Percentiles rank a stretch among this genome's conserved stretches.
Conservation (phyloP, 1,284 basidiomycete species). For the Boletellus deceptivus region DNA sequence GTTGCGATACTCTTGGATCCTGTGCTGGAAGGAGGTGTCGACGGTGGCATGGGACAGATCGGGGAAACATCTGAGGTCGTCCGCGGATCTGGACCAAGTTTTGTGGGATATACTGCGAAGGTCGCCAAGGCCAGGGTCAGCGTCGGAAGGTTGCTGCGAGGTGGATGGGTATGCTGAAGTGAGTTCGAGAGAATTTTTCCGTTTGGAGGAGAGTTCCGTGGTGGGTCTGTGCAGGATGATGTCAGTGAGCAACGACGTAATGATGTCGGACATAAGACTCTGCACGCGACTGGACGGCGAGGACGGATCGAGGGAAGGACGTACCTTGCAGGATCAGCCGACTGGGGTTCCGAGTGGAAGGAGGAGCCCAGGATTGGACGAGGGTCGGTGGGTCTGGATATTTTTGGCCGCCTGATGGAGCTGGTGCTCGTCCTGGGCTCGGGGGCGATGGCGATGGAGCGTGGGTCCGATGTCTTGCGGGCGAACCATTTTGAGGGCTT, state of each 20-base stretch:
- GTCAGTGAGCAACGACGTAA: conserved; percentile 19
- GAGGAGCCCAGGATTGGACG: conserved; percentile 60
- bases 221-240: conserved; percentile 51
- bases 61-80: conserved; percentile 64
- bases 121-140: conserved; percentile 52
- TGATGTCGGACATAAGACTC: conserved; percentile 1
- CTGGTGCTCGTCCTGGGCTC: conserved; percentile 55
- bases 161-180: conserved; percentile 36
- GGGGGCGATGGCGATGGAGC: conserved; percentile 31
- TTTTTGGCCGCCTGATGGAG: conserved; percentile 65
- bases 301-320: conserved; percentile 22
- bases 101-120: conserved; percentile 65
- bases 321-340: conserved; percentile 49
- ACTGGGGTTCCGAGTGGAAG: conserved; percentile 36
- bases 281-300: conserved; percentile 4
- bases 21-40: conserved; percentile 55
- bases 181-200: conserved; percentile 48
- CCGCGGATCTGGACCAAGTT: conserved; percentile 75
- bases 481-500: conserved; percentile 51
- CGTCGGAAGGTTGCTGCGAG: conserved; percentile 37
- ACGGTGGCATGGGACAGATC: conserved; percentile 44
- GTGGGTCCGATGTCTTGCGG: conserved; percentile 39
- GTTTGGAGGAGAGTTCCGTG: conserved; percentile 57
- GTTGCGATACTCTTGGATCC: conserved; percentile 59
- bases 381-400: conserved; percentile 78